A percentile compares a stretch with the other conserved stretches of the same genome.
phyloP scores from a whole-genome alignment of 208 protist species.

The Crithidia mellificae region DNA sequence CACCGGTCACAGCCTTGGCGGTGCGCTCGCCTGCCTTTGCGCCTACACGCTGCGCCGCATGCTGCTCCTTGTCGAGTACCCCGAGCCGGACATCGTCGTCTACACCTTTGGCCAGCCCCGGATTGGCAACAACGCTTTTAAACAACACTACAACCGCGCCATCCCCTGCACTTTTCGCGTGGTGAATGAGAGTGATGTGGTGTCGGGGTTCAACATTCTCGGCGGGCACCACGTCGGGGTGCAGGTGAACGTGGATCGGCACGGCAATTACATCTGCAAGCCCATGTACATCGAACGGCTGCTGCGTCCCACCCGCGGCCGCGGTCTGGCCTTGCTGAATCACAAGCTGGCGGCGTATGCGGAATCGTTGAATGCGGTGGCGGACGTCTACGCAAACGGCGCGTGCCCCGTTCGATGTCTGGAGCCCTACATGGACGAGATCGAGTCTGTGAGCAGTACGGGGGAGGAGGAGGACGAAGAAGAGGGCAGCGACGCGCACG shows the following conservation, averaged over 20 bases:
- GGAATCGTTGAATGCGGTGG: conserved; percentile 67
- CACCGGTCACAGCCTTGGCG: conserved; percentile 83
- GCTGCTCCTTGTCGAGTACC: conserved; percentile 58
- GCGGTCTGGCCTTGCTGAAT: conserved; percentile 46
- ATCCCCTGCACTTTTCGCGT: conserved; percentile 80
- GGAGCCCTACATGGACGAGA: conserved; percentile 32
- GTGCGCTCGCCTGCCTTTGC: conserved; percentile 74
- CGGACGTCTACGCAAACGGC: conserved; percentile 33
- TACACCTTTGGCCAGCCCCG: conserved; percentile 86
- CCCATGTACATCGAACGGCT: conserved; percentile 82
- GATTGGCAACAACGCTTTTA: conserved; percentile 75
- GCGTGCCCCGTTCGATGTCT: conserved; percentile 47
- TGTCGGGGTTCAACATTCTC: conserved; percentile 60
- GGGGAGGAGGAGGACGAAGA: conserved; percentile 8
- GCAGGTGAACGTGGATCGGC: conserved; percentile 77
- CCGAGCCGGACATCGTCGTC: conserved; percentile 59
- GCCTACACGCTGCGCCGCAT: conserved; percentile 73
- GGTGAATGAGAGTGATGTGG: conserved; percentile 86
- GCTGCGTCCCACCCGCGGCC: conserved; percentile 57
- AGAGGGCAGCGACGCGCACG: not conserved
- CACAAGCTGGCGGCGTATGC: conserved; percentile 66
- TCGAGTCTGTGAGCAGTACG: conserved; percentile 26
- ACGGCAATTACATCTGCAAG: conserved; percentile 79
- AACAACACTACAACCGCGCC: conserved; percentile 67
- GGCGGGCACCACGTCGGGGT: conserved; percentile 74